A percentile compares a stretch with the other conserved stretches of the same genome.
phyloP scores from a whole-genome alignment of 768 basidiomycete species.

The Dioszegia aurantiaca region DNA sequence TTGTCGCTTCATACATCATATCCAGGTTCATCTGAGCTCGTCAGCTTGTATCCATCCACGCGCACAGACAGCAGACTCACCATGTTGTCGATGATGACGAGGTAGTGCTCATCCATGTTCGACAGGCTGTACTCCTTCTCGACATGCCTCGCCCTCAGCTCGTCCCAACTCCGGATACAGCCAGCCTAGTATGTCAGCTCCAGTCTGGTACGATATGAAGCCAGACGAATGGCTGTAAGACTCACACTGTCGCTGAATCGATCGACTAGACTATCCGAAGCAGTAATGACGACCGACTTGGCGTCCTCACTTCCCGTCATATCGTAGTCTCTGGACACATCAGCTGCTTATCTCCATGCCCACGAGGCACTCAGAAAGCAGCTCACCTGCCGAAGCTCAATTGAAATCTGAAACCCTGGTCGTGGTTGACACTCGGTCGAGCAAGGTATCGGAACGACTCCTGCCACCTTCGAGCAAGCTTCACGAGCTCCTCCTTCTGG shows the following conservation, averaged over 20 bases:
- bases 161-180: slow-evolving; percentile 38
- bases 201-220: no score
- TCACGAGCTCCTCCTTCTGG: slow-evolving; percentile 26
- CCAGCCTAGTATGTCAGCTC: slow-evolving; percentile 27
- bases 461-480: slow-evolving; percentile 34
- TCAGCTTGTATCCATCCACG: neutral
- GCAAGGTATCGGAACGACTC: slow-evolving; percentile 29
- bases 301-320: slow-evolving; percentile 34
- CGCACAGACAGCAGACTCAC: slow-evolving; percentile 19
- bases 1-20: slow-evolving; percentile 37
- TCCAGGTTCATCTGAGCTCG: slow-evolving; percentile 43
- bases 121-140: slow-evolving; percentile 27
- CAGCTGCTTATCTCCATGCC: neutral
- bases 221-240: no score
- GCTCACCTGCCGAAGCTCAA: slow-evolving; percentile 36
- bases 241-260: slow-evolving; percentile 34
- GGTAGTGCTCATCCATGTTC: slow-evolving; percentile 38
- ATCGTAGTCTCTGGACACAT: slow-evolving; percentile 25
- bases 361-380: neutral
- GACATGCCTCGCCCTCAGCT: slow-evolving; percentile 15
- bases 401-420: slow-evolving; percentile 44
- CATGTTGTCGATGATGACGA: slow-evolving; percentile 48
- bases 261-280: slow-evolving; percentile 34
- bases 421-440: slow-evolving; percentile 34
- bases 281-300: slow-evolving; percentile 36